Percentiles rank a stretch among this genome's conserved stretches.
Evolutionary conservation across 306 rosid genomes (phyloP).

Genomic region (Fragaria iinumae): DNA sequence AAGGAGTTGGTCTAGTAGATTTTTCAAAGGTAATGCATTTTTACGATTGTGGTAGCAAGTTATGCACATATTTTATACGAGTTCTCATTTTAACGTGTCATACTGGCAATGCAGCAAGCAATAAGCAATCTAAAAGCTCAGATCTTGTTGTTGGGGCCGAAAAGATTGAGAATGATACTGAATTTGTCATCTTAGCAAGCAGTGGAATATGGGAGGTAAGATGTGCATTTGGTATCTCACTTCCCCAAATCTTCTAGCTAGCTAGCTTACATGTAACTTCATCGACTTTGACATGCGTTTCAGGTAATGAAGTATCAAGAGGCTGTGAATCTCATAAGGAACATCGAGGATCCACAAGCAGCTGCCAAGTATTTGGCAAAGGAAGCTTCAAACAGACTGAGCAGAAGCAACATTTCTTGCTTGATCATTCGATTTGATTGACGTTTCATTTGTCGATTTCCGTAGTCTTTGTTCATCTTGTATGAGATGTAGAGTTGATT

Average conservation of each 20-base stretch:
- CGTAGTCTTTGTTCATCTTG: not conserved
- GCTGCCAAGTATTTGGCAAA: conserved; percentile 83
- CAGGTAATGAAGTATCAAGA: conserved; percentile 88
- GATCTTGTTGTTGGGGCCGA: conserved; percentile 53
- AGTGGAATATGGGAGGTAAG: conserved; percentile 88
- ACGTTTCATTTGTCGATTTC: not conserved
- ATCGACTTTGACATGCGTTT: not conserved
- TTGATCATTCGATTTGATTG: conserved; percentile 79
- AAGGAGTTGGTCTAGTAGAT: conserved; percentile 53
- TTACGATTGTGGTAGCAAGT: not conserved
- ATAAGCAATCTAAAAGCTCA: conserved; percentile 35
- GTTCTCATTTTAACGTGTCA: conserved; percentile 24
- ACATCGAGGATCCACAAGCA: conserved; percentile 71
- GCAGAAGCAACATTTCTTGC: conserved; percentile 76
- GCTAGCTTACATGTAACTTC: not conserved
- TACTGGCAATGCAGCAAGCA: conserved; percentile 24
- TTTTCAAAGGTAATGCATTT: conserved; percentile 46
- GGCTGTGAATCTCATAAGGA: conserved; percentile 77
- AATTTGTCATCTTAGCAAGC: conserved; percentile 79
- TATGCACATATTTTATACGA: not conserved
- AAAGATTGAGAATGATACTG: conserved; percentile 49
- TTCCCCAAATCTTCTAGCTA: not conserved
- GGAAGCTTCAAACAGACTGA: conserved; percentile 75
- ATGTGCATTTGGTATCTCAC: not conserved
- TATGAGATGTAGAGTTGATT: not conserved